Base-by-base conservation (phyloP, 441 rosid species). In the Euphorbia schlechtendalii region DNA sequence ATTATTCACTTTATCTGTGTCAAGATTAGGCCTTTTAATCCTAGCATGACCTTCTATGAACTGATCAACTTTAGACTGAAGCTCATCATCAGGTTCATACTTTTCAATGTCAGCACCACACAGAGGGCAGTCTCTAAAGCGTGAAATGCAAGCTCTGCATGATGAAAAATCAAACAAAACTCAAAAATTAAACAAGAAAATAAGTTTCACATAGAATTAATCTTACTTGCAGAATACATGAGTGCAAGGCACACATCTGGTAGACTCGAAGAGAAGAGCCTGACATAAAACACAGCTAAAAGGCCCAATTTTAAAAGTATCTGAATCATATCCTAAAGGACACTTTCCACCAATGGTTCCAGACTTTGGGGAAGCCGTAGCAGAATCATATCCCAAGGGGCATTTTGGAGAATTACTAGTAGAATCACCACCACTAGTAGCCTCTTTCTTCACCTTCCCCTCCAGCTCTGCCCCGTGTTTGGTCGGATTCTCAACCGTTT, bases 21-120 rank as follows among this genome's bases (percentile, higher is more conserved):
- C 70, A 57, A 79, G 76, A 52, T 73, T 77, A 67, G 90, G 70
- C 81, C 99, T 84, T 80, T 88, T 94, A 73, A 89, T 94, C 76
- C 98, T 77, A 64, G 96, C 99, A 81, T 94, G 99, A 18, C 99
- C 99, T 59, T 94, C 91, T 15, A 94, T 88, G 73, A 94, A 91
- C 22, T 77, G 88, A 74, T 94, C 99, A 55, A 94, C 99, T 61
- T 74, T 69, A 66, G 74, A 76, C 81, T 95, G 99, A 61, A 92
- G 94, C 71, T 78, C 74, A 4, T 70, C 70, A 69, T 95, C 98
- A 56, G 87, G 73, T 77, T 89, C 95, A 56, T 77, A 72, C 78
- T 83, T 81, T 78, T 88, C 96, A 10, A 94, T 86, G 71, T 94
- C 99, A 81, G 98, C 96, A 64, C 99, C 98, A 38, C 98, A 94